A percentile compares a stretch with the other conserved stretches of the same genome.
Conservation (phyloP, 192 early-diverging fungal genomes). For the Coemansia sp. region DNA sequence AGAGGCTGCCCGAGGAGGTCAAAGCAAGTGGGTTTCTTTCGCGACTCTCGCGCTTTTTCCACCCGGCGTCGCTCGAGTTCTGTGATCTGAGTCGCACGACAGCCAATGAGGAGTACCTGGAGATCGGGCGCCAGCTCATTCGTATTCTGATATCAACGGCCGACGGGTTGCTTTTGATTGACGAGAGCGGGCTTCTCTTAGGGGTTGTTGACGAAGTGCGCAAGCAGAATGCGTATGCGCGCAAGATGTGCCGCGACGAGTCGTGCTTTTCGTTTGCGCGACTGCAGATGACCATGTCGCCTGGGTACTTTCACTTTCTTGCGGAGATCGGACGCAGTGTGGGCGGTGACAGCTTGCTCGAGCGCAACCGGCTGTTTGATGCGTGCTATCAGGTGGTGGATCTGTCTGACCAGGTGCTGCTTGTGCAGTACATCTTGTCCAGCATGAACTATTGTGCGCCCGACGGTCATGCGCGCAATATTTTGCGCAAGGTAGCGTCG, state of each 20-base stretch:
- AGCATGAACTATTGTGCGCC: constrained; percentile 42
- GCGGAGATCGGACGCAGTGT: constrained; percentile 41
- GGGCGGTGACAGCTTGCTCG: constrained; percentile 45
- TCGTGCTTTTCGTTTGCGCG: constrained; percentile 54
- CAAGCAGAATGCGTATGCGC: constrained; percentile 41
- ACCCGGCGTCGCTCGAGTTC: constrained; percentile 50
- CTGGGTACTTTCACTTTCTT: constrained; percentile 55
- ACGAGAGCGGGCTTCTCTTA: constrained; percentile 44
- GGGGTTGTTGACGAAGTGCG: constrained; percentile 51
- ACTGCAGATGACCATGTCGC: constrained; percentile 56
- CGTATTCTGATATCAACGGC: constrained; percentile 50
- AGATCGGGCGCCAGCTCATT: constrained; percentile 52
- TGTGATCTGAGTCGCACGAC: constrained; percentile 52
- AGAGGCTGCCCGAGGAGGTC: constrained; percentile 35
- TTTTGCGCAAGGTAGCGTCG: constrained; percentile 47
- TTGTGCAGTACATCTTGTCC: constrained; percentile 52
- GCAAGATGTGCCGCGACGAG: constrained; percentile 39
- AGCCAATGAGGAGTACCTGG: constrained; percentile 50
- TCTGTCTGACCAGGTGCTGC: constrained; percentile 44
- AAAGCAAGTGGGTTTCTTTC: constrained; percentile 30
- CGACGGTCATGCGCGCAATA: constrained; percentile 46
- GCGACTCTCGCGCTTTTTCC: constrained; percentile 44
- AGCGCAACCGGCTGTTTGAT: constrained; percentile 49
- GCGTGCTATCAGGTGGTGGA: constrained; percentile 55
- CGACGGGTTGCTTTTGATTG: constrained; percentile 50